phyloP scores from a whole-genome alignment of 257 asterid genomes.

The Ligustrum vulgare region DNA sequence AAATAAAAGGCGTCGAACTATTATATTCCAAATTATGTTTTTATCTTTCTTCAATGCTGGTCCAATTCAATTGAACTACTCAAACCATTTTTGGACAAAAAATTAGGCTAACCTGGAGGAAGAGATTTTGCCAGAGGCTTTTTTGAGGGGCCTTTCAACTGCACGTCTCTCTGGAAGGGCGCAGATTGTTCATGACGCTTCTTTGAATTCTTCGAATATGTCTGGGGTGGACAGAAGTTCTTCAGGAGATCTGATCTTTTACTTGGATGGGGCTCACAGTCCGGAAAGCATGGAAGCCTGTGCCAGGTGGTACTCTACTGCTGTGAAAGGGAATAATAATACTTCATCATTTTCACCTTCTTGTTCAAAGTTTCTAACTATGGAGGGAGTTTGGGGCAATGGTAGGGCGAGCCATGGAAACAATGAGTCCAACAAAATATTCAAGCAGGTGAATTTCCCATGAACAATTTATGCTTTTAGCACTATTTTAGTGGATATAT shows the following conservation, averaged over 20 bases:
- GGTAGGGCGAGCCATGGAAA: constrained; percentile 33
- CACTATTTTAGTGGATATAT: neutral
- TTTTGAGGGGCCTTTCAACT: constrained; percentile 75
- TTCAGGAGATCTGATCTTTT: constrained; percentile 67
- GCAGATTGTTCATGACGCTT: constrained; percentile 60
- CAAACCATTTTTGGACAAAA: constrained; percentile 12
- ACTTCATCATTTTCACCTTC: constrained; percentile 25
- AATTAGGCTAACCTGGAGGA: constrained; percentile 45
- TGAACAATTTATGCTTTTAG: constrained; percentile 11
- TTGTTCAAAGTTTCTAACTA: constrained; percentile 26
- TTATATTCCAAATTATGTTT: neutral
- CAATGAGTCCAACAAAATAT: constrained; percentile 33
- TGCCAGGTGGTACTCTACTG: constrained; percentile 78
- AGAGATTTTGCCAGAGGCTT: constrained; percentile 61
- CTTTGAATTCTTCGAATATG: constrained; percentile 19
- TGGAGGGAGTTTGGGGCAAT: constrained; percentile 30
- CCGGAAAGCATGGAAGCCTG: constrained; percentile 98
- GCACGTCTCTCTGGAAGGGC: constrained; percentile 89
- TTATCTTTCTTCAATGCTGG: neutral
- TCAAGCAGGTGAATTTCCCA: constrained; percentile 59
- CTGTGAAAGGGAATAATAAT: constrained; percentile 42
- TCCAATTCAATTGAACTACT: constrained; percentile 4
- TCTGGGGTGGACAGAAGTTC: constrained; percentile 30
- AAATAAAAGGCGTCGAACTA: too few relatives aligned
- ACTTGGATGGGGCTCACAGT: constrained; percentile 95